A percentile compares a stretch with the other conserved stretches of the same genome.
phyloP scores from a whole-genome alignment of 2,329 filamentous ascomycete species.

The Dactylellina haptotyla region DNA sequence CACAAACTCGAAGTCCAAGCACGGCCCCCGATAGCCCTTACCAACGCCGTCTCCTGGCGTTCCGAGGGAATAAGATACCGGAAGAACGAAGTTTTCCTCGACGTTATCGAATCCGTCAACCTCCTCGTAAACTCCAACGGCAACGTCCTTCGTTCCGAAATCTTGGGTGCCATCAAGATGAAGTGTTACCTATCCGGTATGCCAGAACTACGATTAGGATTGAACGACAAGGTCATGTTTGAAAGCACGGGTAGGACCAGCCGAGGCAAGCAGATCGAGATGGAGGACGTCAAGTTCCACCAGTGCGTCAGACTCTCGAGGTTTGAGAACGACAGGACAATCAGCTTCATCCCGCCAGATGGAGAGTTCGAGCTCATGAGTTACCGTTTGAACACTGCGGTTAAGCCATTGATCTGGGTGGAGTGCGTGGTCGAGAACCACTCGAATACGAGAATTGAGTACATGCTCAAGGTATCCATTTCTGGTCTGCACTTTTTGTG shows the following conservation, averaged over 20 bases:
- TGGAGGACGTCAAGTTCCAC: conserved; percentile 99
- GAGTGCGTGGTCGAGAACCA: conserved; percentile 97
- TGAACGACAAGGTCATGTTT: conserved; percentile 99
- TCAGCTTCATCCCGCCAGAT: conserved; percentile 97
- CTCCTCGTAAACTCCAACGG: conserved; percentile 92
- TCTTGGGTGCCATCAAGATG: conserved; percentile 98
- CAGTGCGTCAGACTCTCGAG: conserved; percentile 94
- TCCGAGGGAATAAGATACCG: conserved; percentile 97
- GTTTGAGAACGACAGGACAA: conserved; percentile 98
- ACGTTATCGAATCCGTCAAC: conserved; percentile 96
- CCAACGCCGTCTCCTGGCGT: conserved; percentile 97
- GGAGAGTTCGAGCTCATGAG: conserved; percentile 99
- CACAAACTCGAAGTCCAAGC: conserved; percentile 98
- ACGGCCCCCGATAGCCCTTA: conserved; percentile 94
- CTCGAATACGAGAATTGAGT: conserved; percentile 93
- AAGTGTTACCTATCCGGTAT: conserved; percentile 99
- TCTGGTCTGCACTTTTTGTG: background rate
- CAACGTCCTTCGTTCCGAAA: conserved; percentile 94
- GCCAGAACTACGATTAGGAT: conserved; percentile 90
- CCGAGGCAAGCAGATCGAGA: conserved; percentile 95
- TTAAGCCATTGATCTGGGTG: conserved; percentile 98
- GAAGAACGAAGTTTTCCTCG: conserved; percentile 99
- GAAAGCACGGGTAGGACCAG: conserved; percentile 95
- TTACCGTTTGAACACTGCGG: conserved; percentile 91
- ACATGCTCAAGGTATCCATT: conserved; percentile 82